Evolutionary conservation across 257 asterid species (phyloP).

Genomic region (Euphrasia confusa): DNA sequence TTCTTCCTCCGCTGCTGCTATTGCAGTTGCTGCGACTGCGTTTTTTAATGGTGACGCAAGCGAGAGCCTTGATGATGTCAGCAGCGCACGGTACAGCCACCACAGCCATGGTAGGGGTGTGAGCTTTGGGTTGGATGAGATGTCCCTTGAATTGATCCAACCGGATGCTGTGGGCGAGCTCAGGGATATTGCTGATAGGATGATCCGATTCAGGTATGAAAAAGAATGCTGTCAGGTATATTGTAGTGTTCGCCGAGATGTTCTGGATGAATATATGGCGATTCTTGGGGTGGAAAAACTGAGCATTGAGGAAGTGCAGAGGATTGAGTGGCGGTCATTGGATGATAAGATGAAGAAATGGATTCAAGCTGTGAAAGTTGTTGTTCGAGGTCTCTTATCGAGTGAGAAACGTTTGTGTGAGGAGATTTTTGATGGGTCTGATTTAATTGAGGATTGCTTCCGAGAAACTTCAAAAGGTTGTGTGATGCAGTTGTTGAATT

Average conservation of each 20-base stretch:
- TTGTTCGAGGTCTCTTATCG: conserved; percentile 57
- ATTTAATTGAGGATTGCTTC: conserved; percentile 77
- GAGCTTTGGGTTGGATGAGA: conserved; percentile 68
- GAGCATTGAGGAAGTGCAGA: conserved; percentile 98
- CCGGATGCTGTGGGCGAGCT: conserved; percentile 66
- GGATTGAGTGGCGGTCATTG: conserved; percentile 66
- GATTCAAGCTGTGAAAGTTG: conserved; percentile 75
- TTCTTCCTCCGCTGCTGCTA: conserved; percentile 50
- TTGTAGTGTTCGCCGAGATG: conserved; percentile 79
- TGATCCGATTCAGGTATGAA: conserved; percentile 87
- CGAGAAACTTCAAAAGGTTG: conserved; percentile 83
- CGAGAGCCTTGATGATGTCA: conserved; percentile 44
- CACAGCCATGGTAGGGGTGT: conserved; percentile 40
- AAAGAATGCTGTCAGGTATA: conserved; percentile 94
- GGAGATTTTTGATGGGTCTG: conserved; percentile 67
- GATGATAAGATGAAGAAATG: conserved; percentile 95
- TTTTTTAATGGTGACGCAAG: conserved; percentile 34
- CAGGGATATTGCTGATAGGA: conserved; percentile 75
- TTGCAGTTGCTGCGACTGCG: conserved; percentile 62
- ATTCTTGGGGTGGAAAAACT: conserved; percentile 76
- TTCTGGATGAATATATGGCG: conserved; percentile 70
- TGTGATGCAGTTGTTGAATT: conserved; percentile 89
- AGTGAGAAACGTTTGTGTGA: conserved; percentile 76
- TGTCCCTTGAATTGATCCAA: conserved; percentile 59
- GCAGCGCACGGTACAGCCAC: conserved; percentile 61